Evolutionary conservation across 73 alveolate species (phyloP), one percentile per base, ranked within the genome.

Genomic region (Paramecium biaurelia): DNA sequence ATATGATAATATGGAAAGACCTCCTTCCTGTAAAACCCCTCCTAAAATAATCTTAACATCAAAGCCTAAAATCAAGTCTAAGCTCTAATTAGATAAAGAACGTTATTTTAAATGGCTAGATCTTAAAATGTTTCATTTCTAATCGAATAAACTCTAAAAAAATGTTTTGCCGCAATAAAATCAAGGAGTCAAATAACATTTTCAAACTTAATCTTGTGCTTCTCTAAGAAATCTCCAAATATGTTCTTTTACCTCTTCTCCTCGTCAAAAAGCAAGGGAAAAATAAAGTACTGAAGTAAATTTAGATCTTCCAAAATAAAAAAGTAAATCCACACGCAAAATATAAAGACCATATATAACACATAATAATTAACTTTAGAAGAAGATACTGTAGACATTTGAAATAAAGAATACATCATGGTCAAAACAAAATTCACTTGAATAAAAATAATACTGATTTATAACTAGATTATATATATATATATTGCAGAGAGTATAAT

Each of bases 1-100:
- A 63, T 63, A 30, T 7, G 84, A 63, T 63, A 63, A 63, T 24
- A 63, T 63, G 84, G 84, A 63, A 63, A 63, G 84, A 26, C 84
- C 84, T 63, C 84, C 84, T 30, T 30, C 84, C 28, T 63, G 84
- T 32, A 63, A 63, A 32, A 63, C 84, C 10, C 84, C 84, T 7
- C 84, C 84, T 9, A 63, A 32, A 63, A 0, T 63, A 20, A 23
- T 5, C 49, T 63, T 30, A 26, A 26, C 15, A 23, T 9, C 84
- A 0, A 63, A 63, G 15, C 84, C 41, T 7, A 6, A 63, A 63
- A 53, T 0, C 30, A 53, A 53, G 8, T 63, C 84, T 26, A 63
- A 63, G 11, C 1, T 63, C 11, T 11, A 63, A 63, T 32, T 24
- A 26, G 84, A 63, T 10, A 63, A 63, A n/a, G 84, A 63, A 30